Evolutionary conservation across 1,284 basidiomycete species (phyloP).

Genomic region (Cutaneotrichosporon sp.): DNA sequence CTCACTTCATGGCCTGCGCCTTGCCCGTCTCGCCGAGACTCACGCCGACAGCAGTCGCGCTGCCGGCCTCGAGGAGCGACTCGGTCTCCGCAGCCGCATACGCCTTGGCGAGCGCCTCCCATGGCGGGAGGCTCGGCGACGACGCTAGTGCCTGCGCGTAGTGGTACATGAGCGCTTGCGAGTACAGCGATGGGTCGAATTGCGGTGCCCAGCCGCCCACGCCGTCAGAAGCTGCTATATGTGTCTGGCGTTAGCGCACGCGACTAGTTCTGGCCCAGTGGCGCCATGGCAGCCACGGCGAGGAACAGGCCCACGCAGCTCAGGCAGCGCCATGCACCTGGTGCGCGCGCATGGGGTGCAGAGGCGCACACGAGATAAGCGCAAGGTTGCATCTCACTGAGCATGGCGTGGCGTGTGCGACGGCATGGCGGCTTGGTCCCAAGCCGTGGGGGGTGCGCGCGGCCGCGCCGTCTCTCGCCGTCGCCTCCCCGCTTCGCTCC

Average conservation of each 20-base stretch:
- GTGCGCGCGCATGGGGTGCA: too few species aligned
- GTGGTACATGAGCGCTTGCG: constrained; percentile 52
- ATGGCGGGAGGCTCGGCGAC: constrained; percentile 30
- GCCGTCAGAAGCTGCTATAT: constrained; percentile 52
- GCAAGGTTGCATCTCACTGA: too few species aligned
- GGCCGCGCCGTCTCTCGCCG: too few species aligned
- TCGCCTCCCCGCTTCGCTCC: neutral
- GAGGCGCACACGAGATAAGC: too few species aligned
- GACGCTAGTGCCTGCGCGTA: constrained; percentile 34
- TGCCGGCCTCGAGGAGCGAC: constrained; percentile 47
- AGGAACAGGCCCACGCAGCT: too few species aligned
- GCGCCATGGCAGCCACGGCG: too few species aligned
- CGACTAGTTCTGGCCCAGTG: neutral
- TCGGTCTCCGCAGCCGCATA: constrained; percentile 50
- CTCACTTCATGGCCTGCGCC: constrained; percentile 51
- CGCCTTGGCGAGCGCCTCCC: constrained; percentile 47
- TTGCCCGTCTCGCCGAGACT: constrained; percentile 45
- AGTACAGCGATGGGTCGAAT: constrained; percentile 53
- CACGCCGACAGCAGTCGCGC: constrained; percentile 50
- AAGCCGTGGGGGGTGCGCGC: too few species aligned
- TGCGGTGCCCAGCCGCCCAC: constrained; percentile 56
- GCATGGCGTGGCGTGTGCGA: too few species aligned
- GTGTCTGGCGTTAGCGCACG: constrained; percentile 27
- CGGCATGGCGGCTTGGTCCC: too few species aligned
- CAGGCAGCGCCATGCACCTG: too few species aligned